Evolutionary conservation across 2,329 filamentous ascomycete species (phyloP).

Genomic region (Apiospora phragmitis): DNA sequence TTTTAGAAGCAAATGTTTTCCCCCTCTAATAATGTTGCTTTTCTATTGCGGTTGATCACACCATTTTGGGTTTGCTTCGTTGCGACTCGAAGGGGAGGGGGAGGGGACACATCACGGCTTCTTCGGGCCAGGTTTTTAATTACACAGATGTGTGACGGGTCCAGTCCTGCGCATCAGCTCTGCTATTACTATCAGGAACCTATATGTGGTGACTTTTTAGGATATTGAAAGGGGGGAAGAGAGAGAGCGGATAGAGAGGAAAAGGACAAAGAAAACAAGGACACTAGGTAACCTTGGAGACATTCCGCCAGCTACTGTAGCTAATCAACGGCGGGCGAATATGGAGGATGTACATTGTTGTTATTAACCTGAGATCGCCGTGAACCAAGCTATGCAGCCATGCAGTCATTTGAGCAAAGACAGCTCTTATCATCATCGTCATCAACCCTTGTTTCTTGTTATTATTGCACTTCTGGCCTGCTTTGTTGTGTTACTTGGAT

Average conservation of each 20-base stretch:
- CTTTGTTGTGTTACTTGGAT: conserved; percentile 10
- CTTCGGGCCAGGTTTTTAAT: background rate
- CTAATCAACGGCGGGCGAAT: background rate
- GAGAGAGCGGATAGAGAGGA: background rate
- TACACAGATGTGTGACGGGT: background rate
- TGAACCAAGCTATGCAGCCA: background rate
- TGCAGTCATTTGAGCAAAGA: background rate
- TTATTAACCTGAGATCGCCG: background rate
- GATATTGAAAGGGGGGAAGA: background rate
- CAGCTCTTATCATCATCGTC: background rate
- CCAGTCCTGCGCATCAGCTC: background rate
- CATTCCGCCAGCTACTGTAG: background rate
- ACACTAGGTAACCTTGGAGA: background rate
- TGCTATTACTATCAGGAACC: background rate
- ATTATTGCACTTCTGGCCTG: conserved; percentile 4
- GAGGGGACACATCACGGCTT: background rate
- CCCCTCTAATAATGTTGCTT: background rate
- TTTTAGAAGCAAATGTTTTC: background rate
- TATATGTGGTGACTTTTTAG: background rate
- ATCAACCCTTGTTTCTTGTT: background rate
- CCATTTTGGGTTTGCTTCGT: background rate
- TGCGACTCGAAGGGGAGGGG: background rate
- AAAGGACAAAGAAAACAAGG: background rate
- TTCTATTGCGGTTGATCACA: background rate
- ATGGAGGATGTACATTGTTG: background rate